Conservation (phyloP, 2,329 filamentous ascomycete genomes). For the Neobulgaria alba region DNA sequence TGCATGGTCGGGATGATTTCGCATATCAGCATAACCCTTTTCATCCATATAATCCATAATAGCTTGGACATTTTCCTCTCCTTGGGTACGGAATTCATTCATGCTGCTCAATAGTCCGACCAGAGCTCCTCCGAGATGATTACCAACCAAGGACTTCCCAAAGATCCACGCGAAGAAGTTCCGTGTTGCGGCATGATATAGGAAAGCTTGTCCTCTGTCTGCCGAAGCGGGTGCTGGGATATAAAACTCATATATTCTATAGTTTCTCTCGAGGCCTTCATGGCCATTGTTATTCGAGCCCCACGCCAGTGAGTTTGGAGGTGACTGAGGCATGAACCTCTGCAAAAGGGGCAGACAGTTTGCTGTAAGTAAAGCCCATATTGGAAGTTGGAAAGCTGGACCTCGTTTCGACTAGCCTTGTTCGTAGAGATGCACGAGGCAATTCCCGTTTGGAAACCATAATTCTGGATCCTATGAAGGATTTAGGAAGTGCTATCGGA, state of each 20-base stretch:
- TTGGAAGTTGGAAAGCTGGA: slow-evolving; percentile 59
- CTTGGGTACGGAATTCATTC: slow-evolving; percentile 47
- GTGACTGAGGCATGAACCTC: slow-evolving; percentile 33
- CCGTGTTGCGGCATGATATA: slow-evolving; percentile 59
- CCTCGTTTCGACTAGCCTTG: slow-evolving; percentile 55
- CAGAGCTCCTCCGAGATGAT: slow-evolving; percentile 54
- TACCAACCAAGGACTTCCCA: slow-evolving; percentile 57
- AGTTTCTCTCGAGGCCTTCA: slow-evolving; percentile 17
- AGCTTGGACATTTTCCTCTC: slow-evolving; percentile 49
- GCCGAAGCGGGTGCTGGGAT: slow-evolving; percentile 54
- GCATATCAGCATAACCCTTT: slow-evolving; percentile 61
- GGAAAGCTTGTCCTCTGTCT: slow-evolving; percentile 45
- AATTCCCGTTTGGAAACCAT: slow-evolving; percentile 60
- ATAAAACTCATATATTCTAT: slow-evolving; percentile 46
- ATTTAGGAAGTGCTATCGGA: not conserved
- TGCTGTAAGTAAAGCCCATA: slow-evolving; percentile 45
- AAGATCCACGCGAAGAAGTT: slow-evolving; percentile 70
- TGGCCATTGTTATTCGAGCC: slow-evolving; percentile 8
- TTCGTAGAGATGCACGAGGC: slow-evolving; percentile 60
- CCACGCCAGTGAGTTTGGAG: slow-evolving; percentile 8
- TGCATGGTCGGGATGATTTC: slow-evolving; percentile 57
- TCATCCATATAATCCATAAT: slow-evolving; percentile 58
- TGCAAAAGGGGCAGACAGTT: slow-evolving; percentile 54
- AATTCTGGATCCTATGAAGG: slow-evolving; percentile 57
- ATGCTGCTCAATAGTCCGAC: slow-evolving; percentile 58